Percentiles rank a stretch among this genome's conserved stretches.
Evolutionary conservation across 1,284 basidiomycete genomes (phyloP).

Genomic region (Sanghuangporus weigelae): DNA sequence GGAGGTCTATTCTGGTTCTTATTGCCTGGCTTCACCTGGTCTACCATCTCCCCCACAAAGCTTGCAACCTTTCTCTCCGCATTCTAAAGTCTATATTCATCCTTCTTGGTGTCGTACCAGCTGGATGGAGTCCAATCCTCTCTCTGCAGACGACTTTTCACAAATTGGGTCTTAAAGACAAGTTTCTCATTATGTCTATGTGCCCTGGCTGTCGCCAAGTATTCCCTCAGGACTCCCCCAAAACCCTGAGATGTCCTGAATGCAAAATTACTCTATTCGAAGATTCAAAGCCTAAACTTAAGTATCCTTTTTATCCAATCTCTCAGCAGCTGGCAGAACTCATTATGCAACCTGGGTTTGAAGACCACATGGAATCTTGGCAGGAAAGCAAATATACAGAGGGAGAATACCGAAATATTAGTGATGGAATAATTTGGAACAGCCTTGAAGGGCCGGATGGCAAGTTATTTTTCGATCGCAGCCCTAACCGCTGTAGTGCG

Average conservation of each 20-base stretch:
- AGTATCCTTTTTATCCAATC: background rate
- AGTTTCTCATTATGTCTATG: background rate
- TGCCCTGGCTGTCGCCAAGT: background rate
- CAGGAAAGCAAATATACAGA: background rate
- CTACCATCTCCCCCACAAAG: background rate
- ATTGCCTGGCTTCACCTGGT: background rate
- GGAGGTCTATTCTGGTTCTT: background rate
- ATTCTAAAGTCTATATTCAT: background rate
- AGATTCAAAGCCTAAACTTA: background rate
- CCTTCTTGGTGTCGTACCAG: background rate
- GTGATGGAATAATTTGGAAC: conserved; percentile 16
- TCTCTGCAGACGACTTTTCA: background rate
- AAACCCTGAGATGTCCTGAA: background rate
- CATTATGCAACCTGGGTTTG: conserved; percentile 3
- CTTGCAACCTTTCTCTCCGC: background rate
- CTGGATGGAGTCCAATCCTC: background rate
- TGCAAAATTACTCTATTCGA: background rate
- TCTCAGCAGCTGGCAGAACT: conserved; percentile 2
- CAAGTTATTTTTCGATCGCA: background rate
- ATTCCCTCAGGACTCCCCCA: background rate
- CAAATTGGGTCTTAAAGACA: background rate
- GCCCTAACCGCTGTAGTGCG: no score
- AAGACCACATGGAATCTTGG: conserved; percentile 8
- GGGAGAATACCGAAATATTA: background rate
- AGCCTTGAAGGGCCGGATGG: conserved; percentile 10